phyloP scores from a whole-genome alignment of 2,329 filamentous ascomycete genomes.

The Lizonia empirigonia region DNA sequence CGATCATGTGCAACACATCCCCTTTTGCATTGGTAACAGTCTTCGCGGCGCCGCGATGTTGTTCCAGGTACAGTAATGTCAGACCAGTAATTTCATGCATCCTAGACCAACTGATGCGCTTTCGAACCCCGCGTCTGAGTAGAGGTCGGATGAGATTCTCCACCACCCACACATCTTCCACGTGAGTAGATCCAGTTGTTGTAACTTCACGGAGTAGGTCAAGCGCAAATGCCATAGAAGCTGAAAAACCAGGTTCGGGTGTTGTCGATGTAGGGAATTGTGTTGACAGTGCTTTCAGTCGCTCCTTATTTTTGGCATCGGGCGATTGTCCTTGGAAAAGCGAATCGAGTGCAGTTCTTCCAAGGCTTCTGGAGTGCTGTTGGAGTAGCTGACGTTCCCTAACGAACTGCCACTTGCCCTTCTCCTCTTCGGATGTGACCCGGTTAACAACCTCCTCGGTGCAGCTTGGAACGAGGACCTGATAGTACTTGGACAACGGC shows the following conservation, averaged over 20 bases:
- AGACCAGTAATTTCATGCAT: slow-evolving; percentile 27
- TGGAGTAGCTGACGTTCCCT: slow-evolving; percentile 15
- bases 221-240: slow-evolving; percentile 38
- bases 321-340: slow-evolving; percentile 5
- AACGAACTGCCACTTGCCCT: slow-evolving; percentile 12
- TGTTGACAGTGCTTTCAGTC: slow-evolving; percentile 14
- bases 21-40: slow-evolving; percentile 10
- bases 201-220: slow-evolving; percentile 21
- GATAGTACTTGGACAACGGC: slow-evolving; percentile 27
- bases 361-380: slow-evolving; percentile 26
- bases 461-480: slow-evolving; percentile 30
- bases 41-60: slow-evolving; percentile 14
- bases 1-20: slow-evolving; percentile 27
- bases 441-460: slow-evolving; percentile 22
- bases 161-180: slow-evolving; percentile 21
- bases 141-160: slow-evolving; percentile 28
- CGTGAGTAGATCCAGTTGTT: not conserved
- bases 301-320: not conserved
- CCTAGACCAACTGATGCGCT: slow-evolving; percentile 19
- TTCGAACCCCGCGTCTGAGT: slow-evolving; percentile 27
- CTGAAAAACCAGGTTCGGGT: slow-evolving; percentile 22
- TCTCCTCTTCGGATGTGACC: slow-evolving; percentile 5
- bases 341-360: slow-evolving; percentile 16
- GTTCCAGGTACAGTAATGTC: slow-evolving; percentile 23
- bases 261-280: slow-evolving; percentile 17